These are phyloP conservation scores for Castanea mollissima DNA, from an alignment of 306 rosid species.

Conservation along the genomic window DNA sequence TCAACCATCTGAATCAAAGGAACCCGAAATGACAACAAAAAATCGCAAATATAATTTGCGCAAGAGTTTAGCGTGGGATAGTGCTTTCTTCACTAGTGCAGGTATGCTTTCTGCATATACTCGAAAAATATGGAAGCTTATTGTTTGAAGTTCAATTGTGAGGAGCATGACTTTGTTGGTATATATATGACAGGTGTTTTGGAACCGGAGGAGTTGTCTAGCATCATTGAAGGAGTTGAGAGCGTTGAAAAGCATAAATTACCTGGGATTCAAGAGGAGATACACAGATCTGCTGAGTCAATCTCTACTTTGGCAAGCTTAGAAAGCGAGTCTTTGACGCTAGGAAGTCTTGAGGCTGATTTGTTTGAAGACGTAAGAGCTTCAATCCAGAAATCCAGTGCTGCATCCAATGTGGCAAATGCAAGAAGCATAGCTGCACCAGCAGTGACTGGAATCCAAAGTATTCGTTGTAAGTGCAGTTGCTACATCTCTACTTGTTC, in stretches of 20 bases:
- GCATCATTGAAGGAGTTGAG: conserved; percentile 73
- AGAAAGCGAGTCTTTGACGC: conserved; percentile 67
- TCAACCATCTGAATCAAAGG: conserved; percentile 43
- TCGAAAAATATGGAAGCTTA: background rate
- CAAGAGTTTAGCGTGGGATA: conserved; percentile 95
- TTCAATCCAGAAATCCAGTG: conserved; percentile 85
- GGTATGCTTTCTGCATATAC: conserved; percentile 41
- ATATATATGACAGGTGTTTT: conserved; percentile 64
- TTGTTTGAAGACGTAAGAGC: conserved; percentile 88
- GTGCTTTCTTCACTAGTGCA: conserved; percentile 90
- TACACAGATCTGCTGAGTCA: conserved; percentile 68
- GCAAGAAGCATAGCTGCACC: conserved; percentile 28
- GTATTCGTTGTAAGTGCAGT: conserved; percentile 37
- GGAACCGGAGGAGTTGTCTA: conserved; percentile 81
- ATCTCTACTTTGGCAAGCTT: conserved; percentile 67
- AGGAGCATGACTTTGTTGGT: conserved; percentile 11
- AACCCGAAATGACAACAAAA: conserved; percentile 37
- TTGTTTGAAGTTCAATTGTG: background rate
- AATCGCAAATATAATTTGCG: conserved; percentile 81
- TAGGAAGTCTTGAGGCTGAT: conserved; percentile 59
- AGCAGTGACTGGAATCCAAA: conserved; percentile 19
- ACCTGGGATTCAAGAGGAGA: conserved; percentile 67
- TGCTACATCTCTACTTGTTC: conserved; percentile 4
- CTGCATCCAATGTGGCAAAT: conserved; percentile 23
- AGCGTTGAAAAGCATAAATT: conserved; percentile 50